phyloP scores from a whole-genome alignment of 2,329 filamentous ascomycete genomes.

The Pseudogymnoascus sp. region DNA sequence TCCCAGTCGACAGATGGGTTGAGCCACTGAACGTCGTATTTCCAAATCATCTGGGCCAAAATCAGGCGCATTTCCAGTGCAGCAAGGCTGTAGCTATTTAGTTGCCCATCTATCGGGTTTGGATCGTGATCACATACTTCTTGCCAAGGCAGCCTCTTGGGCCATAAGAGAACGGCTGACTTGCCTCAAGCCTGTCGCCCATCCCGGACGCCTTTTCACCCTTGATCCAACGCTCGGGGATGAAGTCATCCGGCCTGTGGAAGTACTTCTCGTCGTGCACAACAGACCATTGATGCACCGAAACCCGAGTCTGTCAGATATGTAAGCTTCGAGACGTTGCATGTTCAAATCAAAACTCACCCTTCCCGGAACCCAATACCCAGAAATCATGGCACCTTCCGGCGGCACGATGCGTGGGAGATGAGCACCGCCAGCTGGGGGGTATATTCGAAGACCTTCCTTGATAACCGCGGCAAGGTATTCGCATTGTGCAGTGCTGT shows the following conservation, averaged over 20 bases:
- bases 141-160: constrained; percentile 20
- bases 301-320: constrained; percentile 20
- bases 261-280: constrained; percentile 20
- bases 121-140: constrained; percentile 15
- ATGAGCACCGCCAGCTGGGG: constrained; percentile 21
- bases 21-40: constrained; percentile 23
- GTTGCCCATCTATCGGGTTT: neutral
- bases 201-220: constrained; percentile 16
- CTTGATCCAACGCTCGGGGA: constrained; percentile 22
- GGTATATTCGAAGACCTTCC: constrained; percentile 32
- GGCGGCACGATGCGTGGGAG: constrained; percentile 20
- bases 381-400: constrained; percentile 20
- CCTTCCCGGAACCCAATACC: constrained; percentile 23
- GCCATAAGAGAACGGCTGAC: constrained; percentile 20
- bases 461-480: constrained; percentile 34
- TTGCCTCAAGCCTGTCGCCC: constrained; percentile 27
- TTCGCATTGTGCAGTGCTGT: constrained; percentile 20
- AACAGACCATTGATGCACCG: constrained; percentile 23
- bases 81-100: constrained; percentile 17
- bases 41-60: constrained; percentile 26
- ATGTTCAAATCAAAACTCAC: constrained; percentile 11
- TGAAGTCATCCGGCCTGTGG: constrained; percentile 19
- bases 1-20: constrained; percentile 22
- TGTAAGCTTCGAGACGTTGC: neutral
- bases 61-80: constrained; percentile 21